Evolutionary conservation across 2,329 filamentous ascomycete genomes (phyloP), one percentile per base, ranked within the genome.

Genomic region (Dothiorella sarmentorum): DNA sequence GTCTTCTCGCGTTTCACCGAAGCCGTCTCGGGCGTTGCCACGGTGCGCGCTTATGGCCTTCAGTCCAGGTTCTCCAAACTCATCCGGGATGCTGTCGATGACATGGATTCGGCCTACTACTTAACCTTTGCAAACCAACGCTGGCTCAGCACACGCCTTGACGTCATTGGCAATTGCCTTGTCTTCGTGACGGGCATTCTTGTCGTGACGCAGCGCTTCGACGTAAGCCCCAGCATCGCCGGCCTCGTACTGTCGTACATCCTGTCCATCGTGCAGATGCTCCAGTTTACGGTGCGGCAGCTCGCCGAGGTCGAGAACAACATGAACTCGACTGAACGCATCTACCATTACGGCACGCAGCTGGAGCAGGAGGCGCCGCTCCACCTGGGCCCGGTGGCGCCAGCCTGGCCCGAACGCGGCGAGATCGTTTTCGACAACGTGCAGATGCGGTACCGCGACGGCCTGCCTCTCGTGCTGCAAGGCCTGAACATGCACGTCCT

Each of bases 261-360:
- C 68, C 81, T 99, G 17, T 84, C 88, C 13, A 96, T 97, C 67
- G 91, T 96, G 17, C 90, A 95, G 72, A 91, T 97, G 88, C 87
- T 97, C 63, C 93, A 97, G 70, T 97, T 97, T 73, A 93, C 91
- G 0, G 90, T 97, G 17, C 85, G 94, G 17, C 93, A 97, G 74
- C 81, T 97, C 7, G 93, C 93, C 24, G 93, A 97, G 73, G 91
- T 97, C 7, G 93, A 97, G 73, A 97, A 97, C 75, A 91, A 92
- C 69, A 97, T 97, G 93, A 97, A 97, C 71, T 87, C 92, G 0
- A 94, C 95, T 0, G 93, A 97, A 75, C 87, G 94, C 51, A 80
- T 97, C 31, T 86, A 91, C 70, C 91, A 96, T 76, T 97, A 97
- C 71, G 92, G 90, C 57, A 90, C 85, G 0, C 75, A 90, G 65